These are phyloP conservation scores for Chrysanthemum seticuspe DNA, from an alignment of 129 eudicot species.

Conservation along the genomic window DNA sequence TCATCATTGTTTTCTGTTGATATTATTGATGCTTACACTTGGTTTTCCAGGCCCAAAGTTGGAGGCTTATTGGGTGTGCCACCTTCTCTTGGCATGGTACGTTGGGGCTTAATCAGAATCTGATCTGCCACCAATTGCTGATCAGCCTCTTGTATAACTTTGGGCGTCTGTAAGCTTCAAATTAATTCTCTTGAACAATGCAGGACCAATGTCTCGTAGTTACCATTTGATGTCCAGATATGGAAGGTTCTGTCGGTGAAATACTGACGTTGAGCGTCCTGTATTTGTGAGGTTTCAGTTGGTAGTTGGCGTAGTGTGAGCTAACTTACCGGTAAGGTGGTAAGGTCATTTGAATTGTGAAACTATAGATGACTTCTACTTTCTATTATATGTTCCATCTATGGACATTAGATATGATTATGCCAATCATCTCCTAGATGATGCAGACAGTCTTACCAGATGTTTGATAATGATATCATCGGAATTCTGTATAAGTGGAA, in stretches of 20 bases:
- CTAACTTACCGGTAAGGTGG: background rate
- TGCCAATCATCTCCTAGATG: background rate
- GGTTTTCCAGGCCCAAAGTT: slow-evolving; percentile 62
- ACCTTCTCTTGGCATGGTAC: slow-evolving; percentile 33
- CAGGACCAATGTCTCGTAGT: background rate
- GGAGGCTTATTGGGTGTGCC: slow-evolving; percentile 46
- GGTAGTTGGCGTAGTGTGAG: background rate
- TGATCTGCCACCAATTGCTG: slow-evolving; percentile 25
- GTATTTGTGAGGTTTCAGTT: background rate
- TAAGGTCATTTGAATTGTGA: background rate
- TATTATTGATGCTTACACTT: slow-evolving; percentile 52
- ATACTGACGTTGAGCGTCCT: too few relatives aligned
- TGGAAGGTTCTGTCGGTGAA: too few relatives aligned
- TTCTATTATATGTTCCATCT: slow-evolving; percentile 2
- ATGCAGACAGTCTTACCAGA: background rate
- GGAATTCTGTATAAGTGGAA: background rate
- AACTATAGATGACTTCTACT: background rate
- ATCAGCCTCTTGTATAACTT: slow-evolving; percentile 32
- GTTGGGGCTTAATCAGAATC: slow-evolving; percentile 28
- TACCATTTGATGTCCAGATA: too few relatives aligned
- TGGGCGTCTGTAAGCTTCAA: slow-evolving; percentile 34
- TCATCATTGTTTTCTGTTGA: slow-evolving; percentile 30
- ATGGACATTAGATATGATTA: background rate
- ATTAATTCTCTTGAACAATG: slow-evolving; percentile 28
- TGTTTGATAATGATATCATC: slow-evolving; percentile 4